These are phyloP conservation scores for Yarrowia divulgata DNA, from an alignment of 805 yeast species.

Conservation along the genomic window DNA sequence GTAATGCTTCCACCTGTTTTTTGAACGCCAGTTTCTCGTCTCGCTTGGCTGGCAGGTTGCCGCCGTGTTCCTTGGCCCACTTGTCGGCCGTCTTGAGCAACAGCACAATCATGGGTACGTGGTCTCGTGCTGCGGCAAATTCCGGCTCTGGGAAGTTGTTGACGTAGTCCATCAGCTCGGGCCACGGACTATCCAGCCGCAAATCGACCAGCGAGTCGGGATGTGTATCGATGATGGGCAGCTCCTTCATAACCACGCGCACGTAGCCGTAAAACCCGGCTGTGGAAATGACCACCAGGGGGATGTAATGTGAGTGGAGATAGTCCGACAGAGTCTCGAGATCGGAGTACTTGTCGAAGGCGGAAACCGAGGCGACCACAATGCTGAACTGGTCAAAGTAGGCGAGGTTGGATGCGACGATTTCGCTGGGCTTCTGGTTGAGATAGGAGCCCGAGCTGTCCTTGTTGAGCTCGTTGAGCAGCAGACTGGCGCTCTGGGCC, in stretches of 20 bases:
- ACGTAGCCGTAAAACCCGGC: slow-evolving; percentile 73
- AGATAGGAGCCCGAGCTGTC: slow-evolving; percentile 57
- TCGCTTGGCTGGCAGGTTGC: slow-evolving; percentile 50
- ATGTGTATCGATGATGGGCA: slow-evolving; percentile 78
- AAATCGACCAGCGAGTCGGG: slow-evolving; percentile 68
- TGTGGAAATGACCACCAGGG: slow-evolving; percentile 60
- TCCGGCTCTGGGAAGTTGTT: slow-evolving; percentile 55
- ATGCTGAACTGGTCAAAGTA: slow-evolving; percentile 60
- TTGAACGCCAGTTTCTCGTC: slow-evolving; percentile 54
- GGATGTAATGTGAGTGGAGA: slow-evolving; percentile 58
- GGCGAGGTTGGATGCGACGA: slow-evolving; percentile 41
- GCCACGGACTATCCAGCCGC: slow-evolving; percentile 75
- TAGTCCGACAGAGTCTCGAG: slow-evolving; percentile 50
- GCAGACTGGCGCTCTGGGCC: slow-evolving; percentile 53
- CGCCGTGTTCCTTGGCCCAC: slow-evolving; percentile 51
- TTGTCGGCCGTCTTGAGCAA: slow-evolving; percentile 60
- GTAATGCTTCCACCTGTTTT: slow-evolving; percentile 53
- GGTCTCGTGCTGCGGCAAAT: slow-evolving; percentile 58
- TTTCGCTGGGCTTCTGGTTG: background rate
- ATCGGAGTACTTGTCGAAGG: slow-evolving; percentile 42
- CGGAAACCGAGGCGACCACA: slow-evolving; percentile 56
- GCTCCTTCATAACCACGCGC: slow-evolving; percentile 61
- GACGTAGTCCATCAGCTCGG: slow-evolving; percentile 61
- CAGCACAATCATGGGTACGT: slow-evolving; percentile 73
- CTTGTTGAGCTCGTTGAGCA: slow-evolving; percentile 64